Percentiles rank a stretch among this genome's conserved stretches.
These are phyloP conservation scores for Galeopsis tetrahit DNA, from an alignment of 257 asterid species.

Conservation along the genomic window DNA sequence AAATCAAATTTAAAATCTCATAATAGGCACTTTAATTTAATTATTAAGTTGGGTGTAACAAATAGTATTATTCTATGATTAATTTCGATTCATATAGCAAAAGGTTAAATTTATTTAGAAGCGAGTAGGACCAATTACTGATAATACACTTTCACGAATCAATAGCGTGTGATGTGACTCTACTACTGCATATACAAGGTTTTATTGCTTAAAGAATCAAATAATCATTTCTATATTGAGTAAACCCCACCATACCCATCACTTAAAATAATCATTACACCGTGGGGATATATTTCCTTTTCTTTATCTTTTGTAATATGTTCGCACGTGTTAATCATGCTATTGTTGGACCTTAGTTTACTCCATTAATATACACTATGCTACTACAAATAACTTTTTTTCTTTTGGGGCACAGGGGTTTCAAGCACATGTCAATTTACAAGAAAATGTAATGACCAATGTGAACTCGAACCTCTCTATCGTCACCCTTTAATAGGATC, in stretches of 20 bases:
- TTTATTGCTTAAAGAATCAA: constrained; percentile 15
- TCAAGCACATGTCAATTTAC: constrained; percentile 24
- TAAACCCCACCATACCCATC: constrained; percentile 25
- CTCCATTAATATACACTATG: not conserved
- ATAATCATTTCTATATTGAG: not conserved
- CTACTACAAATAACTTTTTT: not conserved
- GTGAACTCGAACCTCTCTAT: not conserved
- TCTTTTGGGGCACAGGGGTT: not conserved
- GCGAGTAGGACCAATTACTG: not conserved
- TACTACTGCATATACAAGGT: not conserved
- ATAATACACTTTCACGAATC: not conserved
- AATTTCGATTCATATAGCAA: too few species aligned
- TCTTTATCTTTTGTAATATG: not conserved
- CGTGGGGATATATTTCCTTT: not conserved
- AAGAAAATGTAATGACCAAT: not conserved
- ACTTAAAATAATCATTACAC: not conserved
- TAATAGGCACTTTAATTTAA: too few species aligned
- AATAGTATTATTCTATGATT: too few species aligned
- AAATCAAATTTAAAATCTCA: too few species aligned
- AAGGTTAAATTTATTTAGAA: not conserved
- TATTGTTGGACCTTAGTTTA: not conserved
- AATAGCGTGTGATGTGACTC: not conserved
- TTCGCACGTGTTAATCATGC: constrained; percentile 31
- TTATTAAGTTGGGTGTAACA: too few species aligned
- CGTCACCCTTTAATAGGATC: not conserved